Evolutionary conservation across 495 filamentous ascomycete genomes (phyloP).

Genomic region (Chaetomidium leptoderma): DNA sequence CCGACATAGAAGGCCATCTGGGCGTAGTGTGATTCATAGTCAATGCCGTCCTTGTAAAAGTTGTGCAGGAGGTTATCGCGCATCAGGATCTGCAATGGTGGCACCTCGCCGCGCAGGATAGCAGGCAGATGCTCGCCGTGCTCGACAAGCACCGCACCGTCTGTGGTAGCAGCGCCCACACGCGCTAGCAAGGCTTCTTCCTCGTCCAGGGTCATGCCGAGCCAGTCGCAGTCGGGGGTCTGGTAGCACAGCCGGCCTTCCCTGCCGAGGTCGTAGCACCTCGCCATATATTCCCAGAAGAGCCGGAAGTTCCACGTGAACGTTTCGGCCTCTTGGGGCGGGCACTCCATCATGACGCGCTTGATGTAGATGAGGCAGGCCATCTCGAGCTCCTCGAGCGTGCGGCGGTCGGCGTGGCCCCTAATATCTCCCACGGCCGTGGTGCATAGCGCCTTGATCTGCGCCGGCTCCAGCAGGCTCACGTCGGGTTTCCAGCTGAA

Average conservation of each 20-base stretch:
- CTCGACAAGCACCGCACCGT: neutral
- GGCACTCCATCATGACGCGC: neutral
- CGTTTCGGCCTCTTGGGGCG: neutral
- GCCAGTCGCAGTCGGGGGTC: neutral
- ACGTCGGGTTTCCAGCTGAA: neutral
- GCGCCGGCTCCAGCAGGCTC: neutral
- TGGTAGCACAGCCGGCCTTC: neutral
- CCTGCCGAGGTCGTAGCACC: neutral
- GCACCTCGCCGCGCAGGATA: neutral
- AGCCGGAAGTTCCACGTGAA: neutral
- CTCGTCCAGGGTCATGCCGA: neutral
- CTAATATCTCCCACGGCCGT: neutral
- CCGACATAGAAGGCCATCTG: neutral
- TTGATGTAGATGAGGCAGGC: neutral
- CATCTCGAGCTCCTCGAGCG: neutral
- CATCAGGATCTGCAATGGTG: neutral
- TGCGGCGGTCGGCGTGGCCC: neutral
- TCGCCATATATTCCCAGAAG: neutral
- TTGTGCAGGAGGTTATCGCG: neutral
- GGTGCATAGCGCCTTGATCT: neutral
- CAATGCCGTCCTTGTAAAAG: neutral
- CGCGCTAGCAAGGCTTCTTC: neutral
- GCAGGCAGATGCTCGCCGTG: neutral
- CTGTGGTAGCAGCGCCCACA: neutral
- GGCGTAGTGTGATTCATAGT: neutral